Conservation (phyloP, 805 yeast species). For the Wickerhamiella shivajii region DNA sequence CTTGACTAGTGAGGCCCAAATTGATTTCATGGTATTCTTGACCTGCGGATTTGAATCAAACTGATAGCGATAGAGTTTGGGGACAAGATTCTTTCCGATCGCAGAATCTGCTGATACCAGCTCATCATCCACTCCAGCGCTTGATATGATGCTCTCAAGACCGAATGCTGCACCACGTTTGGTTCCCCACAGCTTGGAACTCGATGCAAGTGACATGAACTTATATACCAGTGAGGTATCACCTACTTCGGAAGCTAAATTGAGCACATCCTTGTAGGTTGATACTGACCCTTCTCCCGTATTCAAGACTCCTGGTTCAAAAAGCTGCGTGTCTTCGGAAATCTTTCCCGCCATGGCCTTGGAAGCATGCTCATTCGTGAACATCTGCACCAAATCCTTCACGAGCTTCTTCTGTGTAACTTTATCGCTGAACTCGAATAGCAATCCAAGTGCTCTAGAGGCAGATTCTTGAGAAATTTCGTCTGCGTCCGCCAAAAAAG, state of each 20-base stretch:
- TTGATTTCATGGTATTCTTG: slow-evolving; percentile 69
- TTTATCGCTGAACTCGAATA: slow-evolving; percentile 61
- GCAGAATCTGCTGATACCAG: slow-evolving; percentile 35
- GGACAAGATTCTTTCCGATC: slow-evolving; percentile 50
- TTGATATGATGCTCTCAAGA: slow-evolving; percentile 68
- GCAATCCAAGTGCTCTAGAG: slow-evolving; percentile 67
- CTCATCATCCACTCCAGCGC: slow-evolving; percentile 53
- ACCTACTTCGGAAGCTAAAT: slow-evolving; percentile 84
- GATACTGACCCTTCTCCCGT: slow-evolving; percentile 79
- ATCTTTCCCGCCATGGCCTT: slow-evolving; percentile 47
- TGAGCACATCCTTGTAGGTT: slow-evolving; percentile 80
- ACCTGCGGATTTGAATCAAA: slow-evolving; percentile 74
- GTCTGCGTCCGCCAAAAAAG: slow-evolving; percentile 64
- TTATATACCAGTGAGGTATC: slow-evolving; percentile 89
- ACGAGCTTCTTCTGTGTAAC: slow-evolving; percentile 60
- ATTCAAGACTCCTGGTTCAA: slow-evolving; percentile 65
- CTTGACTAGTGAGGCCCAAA: slow-evolving; percentile 61
- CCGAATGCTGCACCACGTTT: slow-evolving; percentile 93
- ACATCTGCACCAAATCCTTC: slow-evolving; percentile 55
- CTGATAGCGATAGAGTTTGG: slow-evolving; percentile 68
- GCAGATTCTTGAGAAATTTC: slow-evolving; percentile 89
- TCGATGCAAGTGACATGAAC: slow-evolving; percentile 82
- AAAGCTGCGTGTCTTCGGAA: slow-evolving; percentile 65
- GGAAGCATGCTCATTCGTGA: slow-evolving; percentile 49
- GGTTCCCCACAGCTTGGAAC: slow-evolving; percentile 82